Evolutionary conservation across 805 yeast species (phyloP).

Genomic region (Barnettozyma wickerhamii): DNA sequence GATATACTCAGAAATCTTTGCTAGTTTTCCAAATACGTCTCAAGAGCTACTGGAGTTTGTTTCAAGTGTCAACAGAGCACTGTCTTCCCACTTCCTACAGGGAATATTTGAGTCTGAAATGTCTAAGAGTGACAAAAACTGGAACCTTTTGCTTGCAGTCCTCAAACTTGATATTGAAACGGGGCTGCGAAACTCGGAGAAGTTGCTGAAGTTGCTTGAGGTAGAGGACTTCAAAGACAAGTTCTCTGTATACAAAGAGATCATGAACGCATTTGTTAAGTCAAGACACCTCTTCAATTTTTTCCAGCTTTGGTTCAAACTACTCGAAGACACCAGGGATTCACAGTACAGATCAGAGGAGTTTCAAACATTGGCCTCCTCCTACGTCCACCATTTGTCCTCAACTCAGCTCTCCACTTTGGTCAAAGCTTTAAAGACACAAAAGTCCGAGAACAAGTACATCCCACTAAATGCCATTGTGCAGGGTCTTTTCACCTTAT

Average conservation of each 20-base stretch:
- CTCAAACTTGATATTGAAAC: constrained; percentile 54
- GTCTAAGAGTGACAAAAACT: constrained; percentile 42
- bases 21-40: constrained; percentile 35
- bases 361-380: constrained; percentile 36
- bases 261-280: constrained; percentile 45
- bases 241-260: constrained; percentile 24
- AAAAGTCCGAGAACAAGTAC: constrained; percentile 14
- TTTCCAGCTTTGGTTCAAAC: constrained; percentile 39
- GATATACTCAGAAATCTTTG: constrained; percentile 39
- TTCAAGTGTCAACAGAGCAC: constrained; percentile 45
- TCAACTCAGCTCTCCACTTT: constrained; percentile 36
- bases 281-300: constrained; percentile 57
- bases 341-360: constrained; percentile 18
- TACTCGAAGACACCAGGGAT: constrained; percentile 6
- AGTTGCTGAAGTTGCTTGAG: constrained; percentile 26
- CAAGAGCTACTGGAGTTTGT: constrained; percentile 43
- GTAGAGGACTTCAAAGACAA: constrained; percentile 2
- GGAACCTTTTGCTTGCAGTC: constrained; percentile 44
- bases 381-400: constrained; percentile 41
- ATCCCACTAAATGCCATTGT: constrained; percentile 29
- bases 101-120: constrained; percentile 41
- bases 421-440: constrained; percentile 20
- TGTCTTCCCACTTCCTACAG: constrained; percentile 49
- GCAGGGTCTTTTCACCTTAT: constrained; percentile 37
- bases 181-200: constrained; percentile 41